Conservation (phyloP, 495 filamentous ascomycete species). For the Tuber melanosporum region DNA sequence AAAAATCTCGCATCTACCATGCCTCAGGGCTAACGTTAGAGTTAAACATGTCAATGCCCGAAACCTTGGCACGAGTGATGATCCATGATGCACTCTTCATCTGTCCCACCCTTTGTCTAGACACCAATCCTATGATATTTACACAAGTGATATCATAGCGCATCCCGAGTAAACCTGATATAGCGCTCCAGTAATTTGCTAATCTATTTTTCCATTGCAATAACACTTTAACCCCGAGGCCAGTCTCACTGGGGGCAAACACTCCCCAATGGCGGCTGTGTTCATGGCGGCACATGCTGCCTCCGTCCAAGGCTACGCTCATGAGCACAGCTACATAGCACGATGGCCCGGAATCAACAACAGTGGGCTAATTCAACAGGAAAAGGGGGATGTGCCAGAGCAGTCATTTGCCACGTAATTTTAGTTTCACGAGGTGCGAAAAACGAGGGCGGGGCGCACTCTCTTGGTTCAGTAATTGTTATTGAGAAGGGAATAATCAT, state of each 20-base stretch:
- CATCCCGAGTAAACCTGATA: not conserved
- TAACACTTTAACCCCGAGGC: not conserved
- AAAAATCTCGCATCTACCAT: not conserved
- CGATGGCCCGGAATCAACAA: not conserved
- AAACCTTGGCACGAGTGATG: not conserved
- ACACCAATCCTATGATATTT: not conserved
- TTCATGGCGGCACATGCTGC: not conserved
- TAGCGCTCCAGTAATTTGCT: not conserved
- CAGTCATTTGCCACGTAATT: not conserved
- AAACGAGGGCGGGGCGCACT: not conserved
- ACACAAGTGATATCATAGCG: not conserved
- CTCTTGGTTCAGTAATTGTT: too few species aligned
- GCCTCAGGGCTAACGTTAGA: not conserved
- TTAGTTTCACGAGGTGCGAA: not conserved
- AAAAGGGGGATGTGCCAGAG: not conserved
- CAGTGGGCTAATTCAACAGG: not conserved
- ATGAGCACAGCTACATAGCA: not conserved
- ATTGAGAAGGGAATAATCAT: not conserved
- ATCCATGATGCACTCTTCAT: not conserved
- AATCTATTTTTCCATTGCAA: not conserved
- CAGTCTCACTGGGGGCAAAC: not conserved
- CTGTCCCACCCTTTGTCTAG: not conserved
- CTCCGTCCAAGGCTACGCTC: not conserved
- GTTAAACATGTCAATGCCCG: not conserved
- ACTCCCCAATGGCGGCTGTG: not conserved